A percentile compares a stretch with the other conserved stretches of the same genome.
These are phyloP conservation scores for Trichoderma gracile DNA, from an alignment of 2,329 filamentous ascomycete genomes.

Conservation along the genomic window DNA sequence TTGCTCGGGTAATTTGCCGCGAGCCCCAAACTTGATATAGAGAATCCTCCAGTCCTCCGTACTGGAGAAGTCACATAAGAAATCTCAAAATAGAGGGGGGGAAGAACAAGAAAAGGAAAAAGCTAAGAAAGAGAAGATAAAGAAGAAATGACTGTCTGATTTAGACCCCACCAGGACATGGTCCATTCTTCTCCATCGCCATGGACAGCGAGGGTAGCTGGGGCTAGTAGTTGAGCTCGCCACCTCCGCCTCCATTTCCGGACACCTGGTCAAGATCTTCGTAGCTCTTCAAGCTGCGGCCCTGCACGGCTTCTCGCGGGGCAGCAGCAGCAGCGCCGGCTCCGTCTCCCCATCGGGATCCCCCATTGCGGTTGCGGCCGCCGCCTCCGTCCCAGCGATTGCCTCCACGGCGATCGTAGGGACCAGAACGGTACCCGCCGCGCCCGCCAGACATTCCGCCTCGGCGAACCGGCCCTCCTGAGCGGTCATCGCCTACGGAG, in stretches of 20 bases:
- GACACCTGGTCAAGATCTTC: slow-evolving; percentile 91
- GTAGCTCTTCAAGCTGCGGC: slow-evolving; percentile 92
- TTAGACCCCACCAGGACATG: not conserved
- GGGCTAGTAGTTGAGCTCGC: slow-evolving; percentile 86
- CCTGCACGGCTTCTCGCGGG: slow-evolving; percentile 87
- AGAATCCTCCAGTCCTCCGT: not conserved
- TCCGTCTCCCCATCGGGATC: slow-evolving; percentile 70
- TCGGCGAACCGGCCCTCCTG: slow-evolving; percentile 68
- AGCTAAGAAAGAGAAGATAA: not conserved
- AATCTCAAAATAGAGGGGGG: not conserved
- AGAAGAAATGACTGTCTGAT: not conserved
- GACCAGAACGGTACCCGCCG: slow-evolving; percentile 64
- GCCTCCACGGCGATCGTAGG: slow-evolving; percentile 69
- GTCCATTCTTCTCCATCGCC: not conserved
- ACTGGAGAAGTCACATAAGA: not conserved
- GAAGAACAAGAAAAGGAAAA: not conserved
- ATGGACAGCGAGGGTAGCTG: not conserved
- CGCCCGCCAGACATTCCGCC: slow-evolving; percentile 56
- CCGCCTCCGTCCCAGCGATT: slow-evolving; percentile 52
- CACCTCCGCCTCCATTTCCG: slow-evolving; percentile 66
- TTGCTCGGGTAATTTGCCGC: not conserved
- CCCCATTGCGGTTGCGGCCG: slow-evolving; percentile 52
- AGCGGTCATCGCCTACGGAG: slow-evolving; percentile 55
- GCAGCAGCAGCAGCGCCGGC: slow-evolving; percentile 77
- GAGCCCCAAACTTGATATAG: slow-evolving; percentile 7